Conservation (phyloP, 2,329 filamentous ascomycete genomes). For the Phialophora expanda region DNA sequence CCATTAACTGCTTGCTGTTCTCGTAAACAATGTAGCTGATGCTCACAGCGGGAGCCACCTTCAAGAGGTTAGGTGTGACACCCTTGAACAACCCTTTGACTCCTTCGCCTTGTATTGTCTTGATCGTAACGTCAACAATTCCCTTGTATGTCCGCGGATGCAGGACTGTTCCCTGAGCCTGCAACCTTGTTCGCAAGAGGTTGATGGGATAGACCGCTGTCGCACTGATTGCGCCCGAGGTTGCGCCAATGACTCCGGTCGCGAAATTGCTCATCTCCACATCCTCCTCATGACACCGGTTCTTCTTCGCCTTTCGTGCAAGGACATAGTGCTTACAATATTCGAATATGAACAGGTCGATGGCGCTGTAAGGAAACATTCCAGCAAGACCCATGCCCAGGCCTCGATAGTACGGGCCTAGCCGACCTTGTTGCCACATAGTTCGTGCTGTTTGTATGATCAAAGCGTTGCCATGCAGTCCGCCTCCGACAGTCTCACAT, state of each 20-base stretch:
- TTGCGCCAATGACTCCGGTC: conserved; percentile 86
- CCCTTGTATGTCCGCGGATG: conserved; percentile 90
- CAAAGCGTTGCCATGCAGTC: conserved; percentile 79
- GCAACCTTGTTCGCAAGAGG: conserved; percentile 84
- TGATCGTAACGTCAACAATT: conserved; percentile 83
- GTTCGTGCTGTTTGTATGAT: conserved; percentile 82
- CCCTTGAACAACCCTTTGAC: conserved; percentile 89
- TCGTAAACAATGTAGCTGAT: conserved; percentile 96
- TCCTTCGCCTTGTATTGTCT: conserved; percentile 83
- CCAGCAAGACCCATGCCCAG: conserved; percentile 91
- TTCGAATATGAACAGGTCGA: conserved; percentile 95
- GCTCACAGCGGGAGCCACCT: conserved; percentile 93
- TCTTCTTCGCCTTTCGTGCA: conserved; percentile 69
- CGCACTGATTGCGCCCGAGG: conserved; percentile 88
- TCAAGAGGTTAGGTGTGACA: conserved; percentile 90
- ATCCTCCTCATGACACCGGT: conserved; percentile 80
- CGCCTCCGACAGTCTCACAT: conserved; percentile 88
- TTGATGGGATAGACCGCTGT: conserved; percentile 96
- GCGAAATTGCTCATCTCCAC: conserved; percentile 78
- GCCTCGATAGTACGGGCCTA: conserved; percentile 83
- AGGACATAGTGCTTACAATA: conserved; percentile 80
- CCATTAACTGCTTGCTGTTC: conserved; percentile 77
- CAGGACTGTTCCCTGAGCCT: conserved; percentile 92
- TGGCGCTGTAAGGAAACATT: conserved; percentile 97
- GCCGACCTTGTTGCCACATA: conserved; percentile 79